Evolutionary conservation across 1,284 basidiomycete genomes (phyloP).

Genomic region (Trichosporon faecale): DNA sequence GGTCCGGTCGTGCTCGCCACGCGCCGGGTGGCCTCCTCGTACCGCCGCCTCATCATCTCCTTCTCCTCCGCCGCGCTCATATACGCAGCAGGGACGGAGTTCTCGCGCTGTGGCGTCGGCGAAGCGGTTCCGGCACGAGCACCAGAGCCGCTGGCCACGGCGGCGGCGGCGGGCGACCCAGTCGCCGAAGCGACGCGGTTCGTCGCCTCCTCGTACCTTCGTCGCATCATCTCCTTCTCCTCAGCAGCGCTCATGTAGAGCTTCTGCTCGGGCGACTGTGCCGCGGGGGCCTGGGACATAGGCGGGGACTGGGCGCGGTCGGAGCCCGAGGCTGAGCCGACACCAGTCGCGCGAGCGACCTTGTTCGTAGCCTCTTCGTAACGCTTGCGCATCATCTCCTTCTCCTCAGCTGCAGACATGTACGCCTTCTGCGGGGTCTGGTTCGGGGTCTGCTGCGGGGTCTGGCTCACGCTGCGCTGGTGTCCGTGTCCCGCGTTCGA

Average conservation of each 20-base stretch:
- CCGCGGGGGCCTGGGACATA: background rate
- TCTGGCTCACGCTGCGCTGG: too few species aligned
- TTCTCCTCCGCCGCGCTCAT: slow-evolving; percentile 27
- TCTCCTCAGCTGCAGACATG: slow-evolving; percentile 37
- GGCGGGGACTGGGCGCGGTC: slow-evolving; percentile 4
- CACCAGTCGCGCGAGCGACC: slow-evolving; percentile 5
- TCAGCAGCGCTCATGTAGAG: slow-evolving; percentile 24
- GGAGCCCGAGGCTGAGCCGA: background rate
- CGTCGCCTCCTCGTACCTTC: slow-evolving; percentile 29
- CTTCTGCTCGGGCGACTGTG: slow-evolving; percentile 2
- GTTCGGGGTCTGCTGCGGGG: background rate
- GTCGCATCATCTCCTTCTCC: slow-evolving; percentile 31
- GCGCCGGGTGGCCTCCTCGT: slow-evolving; percentile 55
- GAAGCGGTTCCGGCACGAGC: background rate
- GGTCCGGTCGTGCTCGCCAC: slow-evolving; percentile 13
- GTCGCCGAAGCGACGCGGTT: background rate
- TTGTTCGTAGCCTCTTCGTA: slow-evolving; percentile 34
- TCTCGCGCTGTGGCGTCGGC: background rate
- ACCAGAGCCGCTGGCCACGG: background rate
- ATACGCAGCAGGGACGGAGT: background rate
- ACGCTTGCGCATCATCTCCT: slow-evolving; percentile 35
- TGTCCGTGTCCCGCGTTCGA: background rate
- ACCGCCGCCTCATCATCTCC: slow-evolving; percentile 26
- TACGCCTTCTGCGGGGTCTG: slow-evolving; percentile 9
- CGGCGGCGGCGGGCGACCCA: background rate